Evolutionary conservation across 305 asterid species (phyloP).

Genomic region (Solanum hybrid): DNA sequence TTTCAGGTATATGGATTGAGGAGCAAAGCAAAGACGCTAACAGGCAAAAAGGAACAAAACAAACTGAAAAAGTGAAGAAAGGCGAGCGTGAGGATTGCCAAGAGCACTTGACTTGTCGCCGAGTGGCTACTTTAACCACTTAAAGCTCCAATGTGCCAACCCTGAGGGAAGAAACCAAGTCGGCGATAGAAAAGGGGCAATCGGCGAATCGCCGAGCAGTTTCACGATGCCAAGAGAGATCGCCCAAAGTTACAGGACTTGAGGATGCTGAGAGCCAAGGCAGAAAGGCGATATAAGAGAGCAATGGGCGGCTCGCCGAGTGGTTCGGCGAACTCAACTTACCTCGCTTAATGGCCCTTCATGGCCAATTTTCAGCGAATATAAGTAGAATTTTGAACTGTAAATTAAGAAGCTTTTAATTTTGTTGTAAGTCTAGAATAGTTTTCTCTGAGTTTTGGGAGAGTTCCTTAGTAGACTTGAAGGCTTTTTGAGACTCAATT

Average conservation of each 20-base stretch:
- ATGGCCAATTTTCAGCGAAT: no score
- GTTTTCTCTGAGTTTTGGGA: no score
- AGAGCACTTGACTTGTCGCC: fast-evolving
- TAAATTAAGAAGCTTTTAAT: no score
- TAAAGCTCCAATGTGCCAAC: neutral
- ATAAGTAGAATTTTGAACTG: no score
- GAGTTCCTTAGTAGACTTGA: no score
- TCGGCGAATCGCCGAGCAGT: no score
- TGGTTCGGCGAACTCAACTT: neutral
- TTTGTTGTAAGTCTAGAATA: no score
- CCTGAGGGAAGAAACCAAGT: neutral
- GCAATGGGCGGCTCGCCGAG: neutral
- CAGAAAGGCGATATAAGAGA: neutral
- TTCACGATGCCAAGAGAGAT: neutral
- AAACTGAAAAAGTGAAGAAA: neutral
- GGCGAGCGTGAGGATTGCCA: neutral
- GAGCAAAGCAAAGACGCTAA: neutral
- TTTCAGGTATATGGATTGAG: no score
- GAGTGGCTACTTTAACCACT: neutral
- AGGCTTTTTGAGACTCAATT: neutral
- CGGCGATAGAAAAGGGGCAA: fast-evolving
- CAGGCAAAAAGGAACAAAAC: no score
- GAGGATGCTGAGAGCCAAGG: neutral
- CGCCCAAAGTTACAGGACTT: neutral
- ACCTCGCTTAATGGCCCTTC: neutral